A percentile compares a stretch with the other conserved stretches of the same genome.
phyloP scores from a whole-genome alignment of 2,329 filamentous ascomycete genomes.

The Hymenoscyphus fructigenus region DNA sequence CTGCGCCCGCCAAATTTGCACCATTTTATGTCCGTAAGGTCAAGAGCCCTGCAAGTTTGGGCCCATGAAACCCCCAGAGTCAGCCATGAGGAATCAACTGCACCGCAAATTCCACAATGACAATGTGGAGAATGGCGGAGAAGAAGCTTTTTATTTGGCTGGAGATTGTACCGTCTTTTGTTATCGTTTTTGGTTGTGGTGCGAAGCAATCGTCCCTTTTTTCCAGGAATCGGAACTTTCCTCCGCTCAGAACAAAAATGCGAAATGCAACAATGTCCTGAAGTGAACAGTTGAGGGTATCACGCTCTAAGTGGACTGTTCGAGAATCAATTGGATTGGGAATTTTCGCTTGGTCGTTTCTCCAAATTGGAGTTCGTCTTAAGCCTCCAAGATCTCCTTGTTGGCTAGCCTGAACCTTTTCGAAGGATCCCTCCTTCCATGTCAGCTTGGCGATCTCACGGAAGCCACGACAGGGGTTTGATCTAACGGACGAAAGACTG shows the following conservation, averaged over 20 bases:
- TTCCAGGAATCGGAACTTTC: too few relatives aligned
- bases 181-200: too few relatives aligned
- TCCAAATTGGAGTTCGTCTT: not conserved
- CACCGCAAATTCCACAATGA: not conserved
- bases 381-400: not conserved
- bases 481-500: not conserved
- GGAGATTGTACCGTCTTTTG: too few relatives aligned
- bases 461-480: not conserved
- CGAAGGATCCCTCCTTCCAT: not conserved
- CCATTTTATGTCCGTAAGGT: not conserved
- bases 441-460: not conserved
- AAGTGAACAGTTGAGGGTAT: too few relatives aligned
- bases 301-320: too few relatives aligned
- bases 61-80: not conserved
- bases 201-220: too few relatives aligned
- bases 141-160: not conserved
- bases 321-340: not conserved
- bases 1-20: not conserved
- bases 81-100: too few relatives aligned
- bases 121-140: not conserved
- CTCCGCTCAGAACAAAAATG: too few relatives aligned
- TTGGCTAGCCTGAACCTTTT: not conserved
- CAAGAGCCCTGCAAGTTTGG: not conserved
- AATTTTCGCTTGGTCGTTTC: not conserved
- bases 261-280: too few relatives aligned